These are phyloP conservation scores for Ulota crispa DNA, from an alignment of 225 moss, liverwort and hornwort species.

Conservation along the genomic window DNA sequence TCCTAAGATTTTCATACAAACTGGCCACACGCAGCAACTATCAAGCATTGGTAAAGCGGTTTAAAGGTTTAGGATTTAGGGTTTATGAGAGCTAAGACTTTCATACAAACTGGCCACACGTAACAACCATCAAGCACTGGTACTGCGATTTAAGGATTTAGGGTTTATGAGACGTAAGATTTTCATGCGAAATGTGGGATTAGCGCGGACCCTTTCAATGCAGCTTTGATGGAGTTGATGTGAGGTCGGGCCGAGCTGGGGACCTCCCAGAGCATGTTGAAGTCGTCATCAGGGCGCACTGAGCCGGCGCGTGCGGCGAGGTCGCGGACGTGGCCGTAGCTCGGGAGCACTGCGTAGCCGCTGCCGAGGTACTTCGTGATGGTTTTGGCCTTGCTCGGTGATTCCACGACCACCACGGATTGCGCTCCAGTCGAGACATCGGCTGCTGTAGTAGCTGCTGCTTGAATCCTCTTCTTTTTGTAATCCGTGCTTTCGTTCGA, in stretches of 20 bases:
- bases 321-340: slow-evolving; percentile 95
- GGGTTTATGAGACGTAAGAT: no score
- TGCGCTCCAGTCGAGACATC: background rate
- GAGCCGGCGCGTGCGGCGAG: slow-evolving; percentile 89
- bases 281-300: slow-evolving; percentile 85
- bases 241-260: slow-evolving; percentile 86
- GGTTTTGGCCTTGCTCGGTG: slow-evolving; percentile 92
- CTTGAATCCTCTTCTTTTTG: slow-evolving; percentile 14
- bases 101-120: no score
- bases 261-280: slow-evolving; percentile 93
- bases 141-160: no score
- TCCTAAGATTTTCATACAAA: no score
- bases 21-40: no score
- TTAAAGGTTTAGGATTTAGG: no score
- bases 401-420: slow-evolving; percentile 90
- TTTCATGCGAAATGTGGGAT: no score
- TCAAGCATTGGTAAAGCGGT: no score
- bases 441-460: slow-evolving; percentile 16
- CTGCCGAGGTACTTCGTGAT: slow-evolving; percentile 88
- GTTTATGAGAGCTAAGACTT: no score
- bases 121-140: no score
- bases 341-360: slow-evolving; percentile 78
- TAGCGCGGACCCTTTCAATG: slow-evolving; percentile 66
- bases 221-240: slow-evolving; percentile 84
- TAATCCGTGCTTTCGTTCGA: slow-evolving; percentile 13